Percentiles rank a stretch among this genome's conserved stretches.
These are phyloP conservation scores for Hansenula sp. DNA, from an alignment of 1,139 yeast species.

Conservation along the genomic window DNA sequence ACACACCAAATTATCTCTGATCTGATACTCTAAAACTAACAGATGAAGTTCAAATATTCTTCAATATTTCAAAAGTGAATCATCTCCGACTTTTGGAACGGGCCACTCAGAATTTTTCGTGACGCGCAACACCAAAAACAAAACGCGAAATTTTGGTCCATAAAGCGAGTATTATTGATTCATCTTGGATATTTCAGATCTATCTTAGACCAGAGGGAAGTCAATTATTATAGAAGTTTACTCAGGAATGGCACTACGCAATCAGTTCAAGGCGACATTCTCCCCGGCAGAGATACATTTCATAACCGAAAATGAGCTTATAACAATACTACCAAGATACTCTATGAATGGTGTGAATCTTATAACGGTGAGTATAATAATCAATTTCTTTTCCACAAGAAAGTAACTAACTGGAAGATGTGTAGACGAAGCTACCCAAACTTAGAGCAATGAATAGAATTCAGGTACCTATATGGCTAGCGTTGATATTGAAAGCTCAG, in stretches of 20 bases:
- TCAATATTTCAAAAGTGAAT: background rate
- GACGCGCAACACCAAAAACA: background rate
- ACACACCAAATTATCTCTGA: background rate
- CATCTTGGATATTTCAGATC: too few relatives aligned
- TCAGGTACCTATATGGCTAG: conserved; percentile 84
- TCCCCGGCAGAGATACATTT: conserved; percentile 79
- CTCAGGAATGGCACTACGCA: conserved; percentile 58
- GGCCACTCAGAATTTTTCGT: too few relatives aligned
- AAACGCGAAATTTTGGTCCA: background rate
- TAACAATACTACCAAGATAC: conserved; percentile 74
- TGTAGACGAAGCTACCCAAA: conserved; percentile 16
- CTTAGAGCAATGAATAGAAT: conserved; percentile 63
- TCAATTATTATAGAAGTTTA: background rate
- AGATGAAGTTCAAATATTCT: too few relatives aligned
- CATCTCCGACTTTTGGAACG: background rate
- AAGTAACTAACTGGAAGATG: background rate
- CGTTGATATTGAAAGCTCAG: conserved; percentile 76
- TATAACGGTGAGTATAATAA: conserved; percentile 47
- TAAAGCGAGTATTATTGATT: too few relatives aligned
- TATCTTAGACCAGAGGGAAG: too few relatives aligned
- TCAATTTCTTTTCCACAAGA: background rate
- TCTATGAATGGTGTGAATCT: conserved; percentile 58
- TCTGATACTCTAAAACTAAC: too few relatives aligned
- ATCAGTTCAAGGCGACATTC: conserved; percentile 49
- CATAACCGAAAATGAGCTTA: conserved; percentile 73